Evolutionary conservation across 495 filamentous ascomycete genomes (phyloP).

Genomic region (Thozetella sp.): DNA sequence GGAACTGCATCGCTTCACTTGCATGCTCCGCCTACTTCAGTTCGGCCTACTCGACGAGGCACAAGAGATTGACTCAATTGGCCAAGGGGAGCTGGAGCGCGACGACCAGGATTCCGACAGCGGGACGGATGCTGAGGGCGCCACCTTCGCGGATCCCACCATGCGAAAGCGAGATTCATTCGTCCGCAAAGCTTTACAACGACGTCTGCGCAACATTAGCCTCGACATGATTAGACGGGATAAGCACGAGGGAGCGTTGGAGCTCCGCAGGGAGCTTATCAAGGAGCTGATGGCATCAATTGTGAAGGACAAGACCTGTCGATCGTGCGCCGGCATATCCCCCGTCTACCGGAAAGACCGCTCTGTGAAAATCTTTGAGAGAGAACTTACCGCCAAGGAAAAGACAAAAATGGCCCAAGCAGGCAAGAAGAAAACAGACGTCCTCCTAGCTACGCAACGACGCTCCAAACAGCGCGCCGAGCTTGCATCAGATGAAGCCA

Average conservation of each 20-base stretch:
- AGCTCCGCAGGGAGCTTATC: conserved; percentile 72
- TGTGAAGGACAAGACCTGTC: conserved; percentile 63
- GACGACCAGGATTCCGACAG: conserved; percentile 22
- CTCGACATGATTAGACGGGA: conserved; percentile 56
- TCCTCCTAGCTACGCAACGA: conserved; percentile 37
- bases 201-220: conserved; percentile 47
- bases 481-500: conserved; percentile 61
- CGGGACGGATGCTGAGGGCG: conserved; percentile 21
- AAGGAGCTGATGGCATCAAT: conserved; percentile 80
- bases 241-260: conserved; percentile 80
- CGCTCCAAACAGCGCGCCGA: conserved; percentile 32
- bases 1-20: conserved; percentile 73
- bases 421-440: conserved; percentile 68
- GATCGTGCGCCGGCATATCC: conserved; percentile 71
- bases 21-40: conserved; percentile 85
- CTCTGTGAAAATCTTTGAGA: conserved; percentile 91
- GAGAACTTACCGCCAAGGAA: conserved; percentile 69
- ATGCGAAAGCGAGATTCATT: conserved; percentile 69
- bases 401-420: conserved; percentile 71
- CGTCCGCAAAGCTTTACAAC: conserved; percentile 66
- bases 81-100: conserved; percentile 46
- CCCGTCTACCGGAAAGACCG: conserved; percentile 83
- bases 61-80: conserved; percentile 61
- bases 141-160: conserved; percentile 36
- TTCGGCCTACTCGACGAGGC: conserved; percentile 79